Base-by-base conservation (phyloP, 2,329 filamentous ascomycete genomes). In the Aspergillus tamarii region DNA sequence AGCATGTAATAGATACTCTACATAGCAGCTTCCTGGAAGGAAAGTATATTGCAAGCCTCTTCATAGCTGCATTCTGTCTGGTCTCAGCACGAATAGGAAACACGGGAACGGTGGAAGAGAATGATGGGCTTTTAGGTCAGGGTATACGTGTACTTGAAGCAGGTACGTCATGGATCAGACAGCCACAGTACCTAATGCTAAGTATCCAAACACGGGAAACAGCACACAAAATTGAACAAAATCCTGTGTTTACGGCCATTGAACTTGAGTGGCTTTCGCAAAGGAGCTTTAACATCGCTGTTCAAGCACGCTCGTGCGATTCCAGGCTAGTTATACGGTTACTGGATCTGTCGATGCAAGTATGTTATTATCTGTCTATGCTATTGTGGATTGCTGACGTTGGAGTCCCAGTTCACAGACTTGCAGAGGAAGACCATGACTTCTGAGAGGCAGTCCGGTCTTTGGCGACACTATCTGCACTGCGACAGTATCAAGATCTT, bases 191-290 rank as follows among this genome's bases (percentile, higher is more conserved):
- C 59, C n/a, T 59, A 4, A 56, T 6, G 26, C 48, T 32, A n/a
- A 69, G 66, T 12, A 23, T 4, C 1, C 1, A 4, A 78, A 79
- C 77, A 76, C 83, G 83, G 21, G 75, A 78, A 2, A 79, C 81
- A 48, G 79, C 82, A 28, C 83, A 77, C 63, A 76, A 74, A 21
- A 78, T 72, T 3, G 66, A 74, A 70, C 46, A 80, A 10, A 76
- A 78, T 36, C 85, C 78, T 65, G 62, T 84, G 1, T 93, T 93
- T 72, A 86, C 84, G 0, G 63, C 84, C 0, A 75, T 82, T 3
- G 93, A 97, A 70, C 81, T 96, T 4, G 85, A 94, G 68, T 96
- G 93, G 93, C 94, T 96, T 74, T 90, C 89, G 43, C 89, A 89
- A 66, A 94, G 91, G 66, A 85, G 90, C 1, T 96, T 96, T 80